Conservation (phyloP, 352 stramenopile genomes). For the Phytopythium mirpurense region DNA sequence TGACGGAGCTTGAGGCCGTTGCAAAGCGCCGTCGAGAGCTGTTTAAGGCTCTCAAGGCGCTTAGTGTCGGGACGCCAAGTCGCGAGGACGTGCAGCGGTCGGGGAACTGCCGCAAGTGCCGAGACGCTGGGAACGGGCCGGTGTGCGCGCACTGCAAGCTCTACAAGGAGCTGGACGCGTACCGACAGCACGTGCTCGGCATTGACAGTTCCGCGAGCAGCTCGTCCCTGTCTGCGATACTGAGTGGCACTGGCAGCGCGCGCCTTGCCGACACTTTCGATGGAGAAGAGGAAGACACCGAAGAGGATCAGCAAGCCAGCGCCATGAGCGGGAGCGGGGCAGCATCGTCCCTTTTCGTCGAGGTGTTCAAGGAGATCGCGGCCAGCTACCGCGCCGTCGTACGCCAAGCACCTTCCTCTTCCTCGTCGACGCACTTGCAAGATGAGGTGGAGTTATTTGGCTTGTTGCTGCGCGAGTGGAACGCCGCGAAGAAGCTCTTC, state of each 20-base stretch:
- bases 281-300: constrained; percentile 10
- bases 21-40: constrained; percentile 25
- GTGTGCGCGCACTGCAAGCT: constrained; percentile 62
- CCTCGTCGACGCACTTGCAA: constrained; percentile 26
- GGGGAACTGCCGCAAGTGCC: constrained; percentile 64
- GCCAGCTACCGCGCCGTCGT: constrained; percentile 16
- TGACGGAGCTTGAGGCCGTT: constrained; percentile 43
- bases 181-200: constrained; percentile 49
- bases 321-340: constrained; percentile 4
- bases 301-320: constrained; percentile 3
- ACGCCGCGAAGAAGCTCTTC: constrained; percentile 52
- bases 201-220: constrained; percentile 24
- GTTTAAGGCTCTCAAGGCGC: constrained; percentile 24
- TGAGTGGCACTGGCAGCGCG: not conserved
- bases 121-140: constrained; percentile 45
- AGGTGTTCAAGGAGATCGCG: constrained; percentile 58
- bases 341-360: constrained; percentile 28
- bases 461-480: constrained; percentile 47
- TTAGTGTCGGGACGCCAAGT: constrained; percentile 33
- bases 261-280: constrained; percentile 10
- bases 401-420: not conserved
- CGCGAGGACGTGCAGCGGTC: constrained; percentile 48
- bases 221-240: constrained; percentile 7
- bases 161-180: constrained; percentile 58
- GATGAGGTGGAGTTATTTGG: constrained; percentile 43